Evolutionary conservation across 2,329 filamentous ascomycete genomes (phyloP), one percentile per base, ranked within the genome.

Genomic region (Whalleya microplaca): DNA sequence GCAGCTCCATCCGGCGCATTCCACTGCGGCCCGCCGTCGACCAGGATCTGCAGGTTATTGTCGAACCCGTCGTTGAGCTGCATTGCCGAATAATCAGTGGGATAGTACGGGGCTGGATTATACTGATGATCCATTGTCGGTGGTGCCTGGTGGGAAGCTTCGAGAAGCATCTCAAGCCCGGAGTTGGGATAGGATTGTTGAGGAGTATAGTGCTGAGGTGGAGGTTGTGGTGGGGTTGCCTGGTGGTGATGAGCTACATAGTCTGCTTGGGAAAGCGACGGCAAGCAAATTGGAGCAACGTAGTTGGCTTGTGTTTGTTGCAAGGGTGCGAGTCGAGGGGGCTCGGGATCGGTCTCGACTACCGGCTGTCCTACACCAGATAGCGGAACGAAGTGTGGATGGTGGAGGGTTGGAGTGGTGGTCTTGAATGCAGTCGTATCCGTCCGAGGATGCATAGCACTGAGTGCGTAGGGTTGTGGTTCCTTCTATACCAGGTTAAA

Each of bases 61-160:
- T 80, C 76, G 56, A 76, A 82, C 1, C 79, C 79, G 53, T 81
- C 79, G 43, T 74, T 74, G 7, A 75, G 65, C 41, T 62, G 47
- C 37, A 63, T 56, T 3, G 65, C 50, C n/a, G 61, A 48, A 20
- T 68, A 66, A 21, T 66, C 63, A 40, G 51, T 3, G 19, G 23
- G 14, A 42, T 71, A 71, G 58, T 69, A 70, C 2, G 62, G 55
- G 16, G 58, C 29, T 9, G 63, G 32, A 4, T 37, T 21, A 20
- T 47, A 23, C 1, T 40, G 45, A 10, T 46, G 44, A 1, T 63
- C 64, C 32, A 65, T 61, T 14, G 59, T 46, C 9, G 60, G 51
- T 8, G 66, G 67, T n/a, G 67, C 49, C 37, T 72, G 71, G 49
- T 75, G 70, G 10, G 76, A 79, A 2, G 73, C 72, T 47, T 76